phyloP scores from a whole-genome alignment of 257 asterid species.

The Nicotiana paniculata region DNA sequence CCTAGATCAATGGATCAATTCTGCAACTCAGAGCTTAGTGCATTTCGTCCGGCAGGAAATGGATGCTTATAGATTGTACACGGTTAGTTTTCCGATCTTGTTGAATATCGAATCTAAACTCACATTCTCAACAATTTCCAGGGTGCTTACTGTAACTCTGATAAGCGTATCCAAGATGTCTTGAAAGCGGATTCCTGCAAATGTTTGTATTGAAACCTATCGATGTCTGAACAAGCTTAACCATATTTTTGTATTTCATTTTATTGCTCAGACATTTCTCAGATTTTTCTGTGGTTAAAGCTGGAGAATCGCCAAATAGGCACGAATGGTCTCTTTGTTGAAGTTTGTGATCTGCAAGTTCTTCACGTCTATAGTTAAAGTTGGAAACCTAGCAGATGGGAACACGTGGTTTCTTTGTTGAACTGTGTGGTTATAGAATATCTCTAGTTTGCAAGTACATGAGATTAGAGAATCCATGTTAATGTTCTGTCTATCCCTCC shows the following conservation, averaged over 20 bases:
- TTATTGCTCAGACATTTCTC: not conserved
- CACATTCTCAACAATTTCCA: not conserved
- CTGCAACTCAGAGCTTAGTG: slow-evolving; percentile 91
- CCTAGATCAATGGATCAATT: slow-evolving; percentile 93
- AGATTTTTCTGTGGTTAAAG: not conserved
- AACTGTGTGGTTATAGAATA: not conserved
- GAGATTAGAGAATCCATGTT: not conserved
- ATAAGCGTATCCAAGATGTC: not conserved
- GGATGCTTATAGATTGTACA: slow-evolving; percentile 91
- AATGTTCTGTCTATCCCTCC: not conserved
- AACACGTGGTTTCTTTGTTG: not conserved
- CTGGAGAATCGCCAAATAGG: not conserved
- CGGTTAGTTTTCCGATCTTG: slow-evolving; percentile 31
- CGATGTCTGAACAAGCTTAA: not conserved
- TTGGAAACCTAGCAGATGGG: not conserved
- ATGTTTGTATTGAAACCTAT: not conserved
- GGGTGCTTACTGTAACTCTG: not conserved
- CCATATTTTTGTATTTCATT: not conserved
- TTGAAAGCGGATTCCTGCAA: not conserved
- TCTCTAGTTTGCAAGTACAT: not conserved
- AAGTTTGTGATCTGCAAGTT: not conserved
- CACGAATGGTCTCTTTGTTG: not conserved
- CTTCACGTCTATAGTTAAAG: not conserved
- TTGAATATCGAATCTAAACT: not conserved
- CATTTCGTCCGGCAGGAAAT: slow-evolving; percentile 92